Conservation (phyloP, 768 basidiomycete genomes). For the Leccinum uliginosum region DNA sequence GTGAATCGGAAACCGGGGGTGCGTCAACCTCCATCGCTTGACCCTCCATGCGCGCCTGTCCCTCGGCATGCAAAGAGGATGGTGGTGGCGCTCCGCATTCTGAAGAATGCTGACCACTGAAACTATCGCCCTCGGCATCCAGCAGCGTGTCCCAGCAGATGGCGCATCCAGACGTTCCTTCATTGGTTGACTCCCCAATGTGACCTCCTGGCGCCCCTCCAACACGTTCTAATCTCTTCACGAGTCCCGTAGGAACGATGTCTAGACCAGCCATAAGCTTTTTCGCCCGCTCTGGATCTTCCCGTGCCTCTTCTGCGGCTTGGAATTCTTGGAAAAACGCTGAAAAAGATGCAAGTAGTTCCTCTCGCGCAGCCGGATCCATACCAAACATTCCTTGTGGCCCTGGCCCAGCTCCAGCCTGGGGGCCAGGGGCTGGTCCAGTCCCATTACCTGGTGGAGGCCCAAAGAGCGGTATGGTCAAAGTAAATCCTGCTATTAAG, state of each 20-base stretch:
- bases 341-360: conserved; percentile 24
- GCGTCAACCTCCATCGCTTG: conserved; percentile 22
- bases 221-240: conserved; percentile 57
- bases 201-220: conserved; percentile 35
- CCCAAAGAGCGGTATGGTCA: conserved; percentile 34
- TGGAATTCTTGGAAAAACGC: conserved; percentile 28
- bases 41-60: conserved; percentile 1
- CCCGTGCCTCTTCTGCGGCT: conserved; percentile 36
- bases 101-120: conserved; percentile 9
- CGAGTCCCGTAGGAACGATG: conserved; percentile 60
- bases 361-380: conserved; percentile 20
- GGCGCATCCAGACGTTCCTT: conserved; percentile 50
- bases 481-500: conserved; percentile 30
- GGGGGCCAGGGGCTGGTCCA: conserved; percentile 2
- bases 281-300: conserved; percentile 67
- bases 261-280: conserved; percentile 61
- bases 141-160: conserved; percentile 74
- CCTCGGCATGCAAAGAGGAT: not conserved
- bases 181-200: conserved; percentile 29
- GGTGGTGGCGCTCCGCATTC: conserved; percentile 6
- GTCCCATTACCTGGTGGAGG: conserved; percentile 8
- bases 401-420: not conserved
- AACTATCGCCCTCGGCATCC: conserved; percentile 39
- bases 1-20: conserved; percentile 6
- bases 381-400: conserved; percentile 9